A percentile compares a stretch with the other conserved stretches of the same genome.
These are phyloP conservation scores for Candida coquimbonensis DNA, from an alignment of 805 yeast species.

Conservation along the genomic window DNA sequence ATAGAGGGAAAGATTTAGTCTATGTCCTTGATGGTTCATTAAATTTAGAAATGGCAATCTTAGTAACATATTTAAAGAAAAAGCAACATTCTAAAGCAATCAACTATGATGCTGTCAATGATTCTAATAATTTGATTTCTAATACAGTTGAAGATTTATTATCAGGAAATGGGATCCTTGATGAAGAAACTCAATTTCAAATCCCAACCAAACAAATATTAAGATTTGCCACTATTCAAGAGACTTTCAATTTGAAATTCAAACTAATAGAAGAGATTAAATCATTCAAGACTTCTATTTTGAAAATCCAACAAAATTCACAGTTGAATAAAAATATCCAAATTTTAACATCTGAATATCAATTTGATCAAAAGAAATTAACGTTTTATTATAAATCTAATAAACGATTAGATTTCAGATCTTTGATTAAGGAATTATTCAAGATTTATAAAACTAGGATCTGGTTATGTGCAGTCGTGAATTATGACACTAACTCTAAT, in stretches of 20 bases:
- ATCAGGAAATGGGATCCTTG: slow-evolving; percentile 21
- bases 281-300: slow-evolving; percentile 58
- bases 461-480: slow-evolving; percentile 66
- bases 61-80: slow-evolving; percentile 69
- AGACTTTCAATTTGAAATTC: slow-evolving; percentile 50
- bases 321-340: slow-evolving; percentile 40
- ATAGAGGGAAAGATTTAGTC: slow-evolving; percentile 74
- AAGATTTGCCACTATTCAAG: slow-evolving; percentile 70
- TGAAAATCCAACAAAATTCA: slow-evolving; percentile 36
- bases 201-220: slow-evolving; percentile 74
- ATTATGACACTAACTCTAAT: background rate
- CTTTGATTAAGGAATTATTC: slow-evolving; percentile 64
- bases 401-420: slow-evolving; percentile 67
- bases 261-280: slow-evolving; percentile 68
- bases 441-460: slow-evolving; percentile 72
- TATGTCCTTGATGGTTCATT: slow-evolving; percentile 63
- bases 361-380: slow-evolving; percentile 71
- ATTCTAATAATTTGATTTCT: slow-evolving; percentile 6
- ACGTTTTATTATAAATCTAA: slow-evolving; percentile 63
- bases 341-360: slow-evolving; percentile 71
- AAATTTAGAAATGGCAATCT: slow-evolving; percentile 55
- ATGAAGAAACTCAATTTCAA: slow-evolving; percentile 43
- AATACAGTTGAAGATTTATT: slow-evolving; percentile 20
- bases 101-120: slow-evolving; percentile 9
- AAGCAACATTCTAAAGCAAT: slow-evolving; percentile 56